phyloP scores from a whole-genome alignment of 2,329 filamentous ascomycete genomes.

The Diaporthe ampelina region DNA sequence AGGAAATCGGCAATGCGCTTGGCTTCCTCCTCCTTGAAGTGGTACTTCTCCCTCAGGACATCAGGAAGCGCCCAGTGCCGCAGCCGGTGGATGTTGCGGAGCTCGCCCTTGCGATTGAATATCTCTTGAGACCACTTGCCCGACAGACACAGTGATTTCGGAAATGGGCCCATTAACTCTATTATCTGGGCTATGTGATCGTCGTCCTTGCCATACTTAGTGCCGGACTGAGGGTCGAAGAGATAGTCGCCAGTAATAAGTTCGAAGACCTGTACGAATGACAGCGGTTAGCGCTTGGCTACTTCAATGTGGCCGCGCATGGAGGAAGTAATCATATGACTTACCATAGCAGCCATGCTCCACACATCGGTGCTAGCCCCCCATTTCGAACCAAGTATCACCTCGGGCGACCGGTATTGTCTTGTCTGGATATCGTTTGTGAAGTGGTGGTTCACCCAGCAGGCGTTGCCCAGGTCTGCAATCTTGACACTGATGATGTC shows the following conservation, averaged over 20 bases:
- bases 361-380: conserved; percentile 99
- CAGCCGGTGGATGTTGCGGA: conserved; percentile 96
- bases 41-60: conserved; percentile 95
- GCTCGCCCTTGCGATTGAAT: conserved; percentile 96
- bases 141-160: conserved; percentile 89
- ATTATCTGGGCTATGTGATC: conserved; percentile 99
- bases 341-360: conserved; percentile 99
- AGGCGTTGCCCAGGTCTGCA: conserved; percentile 96
- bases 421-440: conserved; percentile 99
- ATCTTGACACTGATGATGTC: conserved; percentile 99
- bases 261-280: conserved; percentile 82
- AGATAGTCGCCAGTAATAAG: conserved; percentile 98
- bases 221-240: conserved; percentile 97
- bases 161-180: conserved; percentile 93
- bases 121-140: conserved; percentile 99
- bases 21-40: conserved; percentile 87
- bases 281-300: not conserved
- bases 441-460: conserved; percentile 99
- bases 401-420: conserved; percentile 96
- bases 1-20: conserved; percentile 86
- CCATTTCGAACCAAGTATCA: conserved; percentile 97
- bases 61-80: conserved; percentile 96
- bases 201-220: conserved; percentile 99
- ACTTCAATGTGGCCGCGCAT: not conserved
- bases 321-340: conserved; percentile 44